These are phyloP conservation scores for Castanea crenata DNA, from an alignment of 306 rosid species.

Conservation along the genomic window DNA sequence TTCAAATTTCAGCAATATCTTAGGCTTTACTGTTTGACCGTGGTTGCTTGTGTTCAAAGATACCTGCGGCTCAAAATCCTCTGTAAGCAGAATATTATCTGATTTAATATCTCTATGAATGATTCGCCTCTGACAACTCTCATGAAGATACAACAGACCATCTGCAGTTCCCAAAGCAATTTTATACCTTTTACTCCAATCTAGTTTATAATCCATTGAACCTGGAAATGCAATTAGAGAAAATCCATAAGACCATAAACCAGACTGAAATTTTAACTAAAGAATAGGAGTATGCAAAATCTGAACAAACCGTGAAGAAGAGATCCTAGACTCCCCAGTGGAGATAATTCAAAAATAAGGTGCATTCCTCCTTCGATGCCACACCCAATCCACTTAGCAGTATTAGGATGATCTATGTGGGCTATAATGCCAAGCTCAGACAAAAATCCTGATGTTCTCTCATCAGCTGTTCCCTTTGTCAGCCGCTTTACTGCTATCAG, in stretches of 20 bases:
- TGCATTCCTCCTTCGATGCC: constrained; percentile 69
- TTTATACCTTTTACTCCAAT: constrained; percentile 72
- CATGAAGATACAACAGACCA: constrained; percentile 82
- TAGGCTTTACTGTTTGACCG: neutral
- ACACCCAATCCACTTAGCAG: constrained; percentile 72
- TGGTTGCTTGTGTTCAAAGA: constrained; percentile 15
- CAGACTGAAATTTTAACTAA: constrained; percentile 3
- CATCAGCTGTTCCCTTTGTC: constrained; percentile 54
- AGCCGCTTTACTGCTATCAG: constrained; percentile 66
- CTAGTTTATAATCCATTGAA: constrained; percentile 34
- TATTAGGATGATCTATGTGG: constrained; percentile 71
- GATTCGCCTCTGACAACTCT: constrained; percentile 62
- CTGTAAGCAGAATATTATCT: constrained; percentile 71
- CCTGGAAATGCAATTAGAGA: constrained; percentile 38
- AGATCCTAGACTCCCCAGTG: constrained; percentile 72
- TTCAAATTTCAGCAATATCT: neutral
- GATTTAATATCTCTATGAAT: constrained; percentile 84
- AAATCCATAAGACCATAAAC: constrained; percentile 8
- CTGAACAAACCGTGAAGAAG: constrained; percentile 64
- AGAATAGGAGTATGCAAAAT: constrained; percentile 5
- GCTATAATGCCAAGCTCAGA: constrained; percentile 74
- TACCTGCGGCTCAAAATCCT: constrained; percentile 85
- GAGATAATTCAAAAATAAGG: constrained; percentile 66
- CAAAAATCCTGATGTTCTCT: constrained; percentile 58
- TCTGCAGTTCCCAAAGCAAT: constrained; percentile 65